Percentiles rank a stretch among this genome's conserved stretches.
phyloP scores from a whole-genome alignment of 148 eudicot species.

The Heliamphora exappendiculata region DNA sequence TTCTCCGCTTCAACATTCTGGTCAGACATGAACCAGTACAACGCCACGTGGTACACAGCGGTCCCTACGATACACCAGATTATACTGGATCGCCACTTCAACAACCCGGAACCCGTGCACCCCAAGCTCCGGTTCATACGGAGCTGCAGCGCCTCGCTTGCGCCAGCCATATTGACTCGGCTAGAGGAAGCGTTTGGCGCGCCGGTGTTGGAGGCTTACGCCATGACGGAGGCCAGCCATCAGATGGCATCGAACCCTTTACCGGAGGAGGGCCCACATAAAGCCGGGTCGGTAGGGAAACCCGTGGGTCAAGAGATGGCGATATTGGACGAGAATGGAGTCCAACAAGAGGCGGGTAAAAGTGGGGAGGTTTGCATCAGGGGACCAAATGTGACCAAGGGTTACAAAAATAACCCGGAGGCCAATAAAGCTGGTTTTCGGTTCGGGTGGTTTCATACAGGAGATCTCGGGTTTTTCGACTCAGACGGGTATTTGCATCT shows the following conservation, averaged over 20 bases:
- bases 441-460: conserved; percentile 96
- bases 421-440: conserved; percentile 69
- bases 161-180: conserved; percentile 54
- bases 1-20: conserved; percentile 89
- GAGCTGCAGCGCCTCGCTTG: conserved; percentile 83
- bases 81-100: conserved; percentile 60
- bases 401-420: conserved; percentile 87
- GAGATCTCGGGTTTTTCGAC: conserved; percentile 77
- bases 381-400: conserved; percentile 83
- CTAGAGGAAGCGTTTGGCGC: conserved; percentile 81
- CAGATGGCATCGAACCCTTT: conserved; percentile 84
- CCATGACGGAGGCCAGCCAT: conserved; percentile 95
- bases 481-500: conserved; percentile 83
- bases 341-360: conserved; percentile 37
- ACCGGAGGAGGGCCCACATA: conserved; percentile 67
- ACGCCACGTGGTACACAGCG: conserved; percentile 94
- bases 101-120: conserved; percentile 53
- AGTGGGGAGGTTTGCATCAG: conserved; percentile 89
- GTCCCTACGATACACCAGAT: conserved; percentile 98
- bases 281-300: conserved; percentile 72
- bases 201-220: conserved; percentile 94
- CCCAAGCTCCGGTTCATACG: conserved; percentile 84
- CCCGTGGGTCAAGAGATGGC: conserved; percentile 92
- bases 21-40: conserved; percentile 59
- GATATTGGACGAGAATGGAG: conserved; percentile 63